Percentiles rank a stretch among this genome's conserved stretches.
Evolutionary conservation across 73 alveolate species (phyloP).

Genomic region (Tetrahymena elliotti): DNA sequence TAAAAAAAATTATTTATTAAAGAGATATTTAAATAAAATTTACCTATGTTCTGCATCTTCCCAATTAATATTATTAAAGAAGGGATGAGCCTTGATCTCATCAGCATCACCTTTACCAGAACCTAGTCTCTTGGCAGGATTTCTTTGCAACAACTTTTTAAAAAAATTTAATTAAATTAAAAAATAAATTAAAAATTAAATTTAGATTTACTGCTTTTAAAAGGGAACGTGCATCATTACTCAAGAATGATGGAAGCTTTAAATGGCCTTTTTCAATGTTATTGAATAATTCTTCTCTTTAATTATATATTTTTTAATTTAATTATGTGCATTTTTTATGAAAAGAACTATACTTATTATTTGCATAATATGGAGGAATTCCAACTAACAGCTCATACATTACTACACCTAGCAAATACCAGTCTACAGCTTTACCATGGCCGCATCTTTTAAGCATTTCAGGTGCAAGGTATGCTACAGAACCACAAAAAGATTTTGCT

Average conservation of each 20-base stretch:
- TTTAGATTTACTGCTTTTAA: neutral
- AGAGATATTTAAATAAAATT: neutral
- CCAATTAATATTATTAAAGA: slow-evolving; percentile 45
- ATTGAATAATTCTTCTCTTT: slow-evolving; percentile 58
- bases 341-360: slow-evolving; percentile 41
- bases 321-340: neutral
- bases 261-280: slow-evolving; percentile 57
- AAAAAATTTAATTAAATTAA: neutral
- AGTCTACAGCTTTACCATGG: slow-evolving; percentile 96
- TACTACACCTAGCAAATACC: slow-evolving; percentile 94
- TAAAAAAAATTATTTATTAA: neutral
- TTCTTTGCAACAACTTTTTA: slow-evolving; percentile 49
- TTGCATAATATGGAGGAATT: slow-evolving; percentile 90
- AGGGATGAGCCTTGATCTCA: slow-evolving; percentile 60
- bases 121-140: slow-evolving; percentile 60
- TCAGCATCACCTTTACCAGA: slow-evolving; percentile 45
- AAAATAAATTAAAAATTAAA: slow-evolving; percentile 13
- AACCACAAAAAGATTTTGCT: slow-evolving; percentile 91
- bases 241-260: slow-evolving; percentile 42
- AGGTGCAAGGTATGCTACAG: slow-evolving; percentile 93
- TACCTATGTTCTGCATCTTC: slow-evolving; percentile 43
- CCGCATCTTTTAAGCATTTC: slow-evolving; percentile 92
- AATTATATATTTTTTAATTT: neutral
- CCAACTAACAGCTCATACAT: slow-evolving; percentile 93
- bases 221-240: slow-evolving; percentile 25